These are phyloP conservation scores for Yamadazyma akitaensis DNA, from an alignment of 805 yeast species.

Conservation along the genomic window DNA sequence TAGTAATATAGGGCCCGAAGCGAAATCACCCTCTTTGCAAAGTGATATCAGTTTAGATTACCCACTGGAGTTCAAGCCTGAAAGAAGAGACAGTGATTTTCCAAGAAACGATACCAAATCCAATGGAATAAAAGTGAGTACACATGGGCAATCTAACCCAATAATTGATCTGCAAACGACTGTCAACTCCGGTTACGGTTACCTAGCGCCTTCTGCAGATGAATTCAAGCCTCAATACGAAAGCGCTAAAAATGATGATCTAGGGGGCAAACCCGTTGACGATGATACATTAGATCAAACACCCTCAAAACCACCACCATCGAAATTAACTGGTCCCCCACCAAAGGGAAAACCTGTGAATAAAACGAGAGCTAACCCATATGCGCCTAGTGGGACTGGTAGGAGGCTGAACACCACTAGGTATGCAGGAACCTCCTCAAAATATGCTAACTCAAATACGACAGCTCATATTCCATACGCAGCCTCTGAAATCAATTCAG, in stretches of 20 bases:
- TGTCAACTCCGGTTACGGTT: not conserved
- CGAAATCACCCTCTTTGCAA: conserved; percentile 27
- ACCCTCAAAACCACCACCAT: conserved; percentile 9
- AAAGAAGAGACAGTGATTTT: conserved; percentile 8
- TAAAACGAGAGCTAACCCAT: conserved; percentile 25
- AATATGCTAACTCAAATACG: conserved; percentile 5
- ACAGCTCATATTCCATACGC: not conserved
- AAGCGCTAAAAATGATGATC: not conserved
- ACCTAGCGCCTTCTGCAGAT: not conserved
- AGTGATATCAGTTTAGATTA: conserved; percentile 32
- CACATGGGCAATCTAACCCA: not conserved
- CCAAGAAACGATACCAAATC: not conserved
- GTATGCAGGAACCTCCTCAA: conserved; percentile 18
- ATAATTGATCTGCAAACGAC: conserved; percentile 4
- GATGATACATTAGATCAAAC: not conserved
- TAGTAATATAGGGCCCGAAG: conserved; percentile 8
- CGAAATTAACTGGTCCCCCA: conserved; percentile 1
- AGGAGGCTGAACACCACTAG: conserved; percentile 18
- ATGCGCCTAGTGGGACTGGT: conserved; percentile 28
- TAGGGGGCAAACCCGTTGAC: not conserved
- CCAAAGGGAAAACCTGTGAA: conserved; percentile 3
- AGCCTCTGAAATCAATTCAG: conserved; percentile 6
- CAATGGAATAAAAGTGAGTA: not conserved
- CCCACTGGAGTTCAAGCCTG: conserved; percentile 24
- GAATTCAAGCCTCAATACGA: conserved; percentile 2